Conservation (phyloP, 2,329 filamentous ascomycete species). For the Penicillium palitans region DNA sequence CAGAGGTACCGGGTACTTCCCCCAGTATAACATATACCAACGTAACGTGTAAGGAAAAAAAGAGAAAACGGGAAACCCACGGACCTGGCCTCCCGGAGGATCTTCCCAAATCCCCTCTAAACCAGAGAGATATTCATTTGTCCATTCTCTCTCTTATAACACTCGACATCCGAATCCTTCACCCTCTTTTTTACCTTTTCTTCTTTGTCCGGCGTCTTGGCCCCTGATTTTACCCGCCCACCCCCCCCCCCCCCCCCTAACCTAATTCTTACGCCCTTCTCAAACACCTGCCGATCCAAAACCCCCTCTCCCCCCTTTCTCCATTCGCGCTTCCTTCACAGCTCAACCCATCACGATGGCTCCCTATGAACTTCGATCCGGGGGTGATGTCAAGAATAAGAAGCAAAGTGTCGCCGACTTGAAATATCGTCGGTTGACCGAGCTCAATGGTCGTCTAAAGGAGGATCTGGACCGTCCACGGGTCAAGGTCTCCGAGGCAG, state of each 20-base stretch:
- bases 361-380: conserved; percentile 65
- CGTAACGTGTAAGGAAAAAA: conserved; percentile 1
- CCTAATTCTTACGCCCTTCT: conserved; percentile 12
- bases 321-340: conserved; percentile 15
- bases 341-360: conserved; percentile 50
- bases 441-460: conserved; percentile 92
- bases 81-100: conserved; percentile 2
- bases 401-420: conserved; percentile 99
- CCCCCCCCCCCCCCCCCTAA: not conserved
- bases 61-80: conserved; percentile 6
- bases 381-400: conserved; percentile 75
- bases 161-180: conserved; percentile 4
- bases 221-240: conserved; percentile 9
- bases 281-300: conserved; percentile 13
- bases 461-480: conserved; percentile 94
- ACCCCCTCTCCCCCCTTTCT: conserved; percentile 20
- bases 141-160: conserved; percentile 9
- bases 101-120: conserved; percentile 6
- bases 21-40: conserved; percentile 4
- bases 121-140: conserved; percentile 4
- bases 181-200: not conserved
- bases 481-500: conserved; percentile 92
- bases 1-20: conserved; percentile 9
- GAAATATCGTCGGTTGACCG: conserved; percentile 91
- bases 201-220: conserved; percentile 6